A percentile compares a stretch with the other conserved stretches of the same genome.
Conservation (phyloP, 1,284 basidiomycete species). For the Cryptococcus sp. region DNA sequence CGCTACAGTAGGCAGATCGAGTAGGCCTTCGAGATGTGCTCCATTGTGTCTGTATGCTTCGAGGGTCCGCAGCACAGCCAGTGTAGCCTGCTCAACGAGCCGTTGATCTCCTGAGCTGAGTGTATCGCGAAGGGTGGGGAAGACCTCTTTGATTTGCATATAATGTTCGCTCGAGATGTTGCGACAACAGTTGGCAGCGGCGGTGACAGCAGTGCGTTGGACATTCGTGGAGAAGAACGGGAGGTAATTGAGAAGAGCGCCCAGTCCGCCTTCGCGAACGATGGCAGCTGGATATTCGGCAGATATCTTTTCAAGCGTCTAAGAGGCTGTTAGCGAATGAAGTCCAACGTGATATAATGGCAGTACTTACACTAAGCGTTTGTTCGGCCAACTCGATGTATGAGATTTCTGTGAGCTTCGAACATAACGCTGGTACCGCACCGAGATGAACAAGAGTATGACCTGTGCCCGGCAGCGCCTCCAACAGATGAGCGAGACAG, state of each 20-base stretch:
- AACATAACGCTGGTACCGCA: conserved; percentile 90
- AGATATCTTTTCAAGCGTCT: conserved; percentile 97
- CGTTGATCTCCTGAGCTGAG: conserved; percentile 88
- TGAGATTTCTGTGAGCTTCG: conserved; percentile 91
- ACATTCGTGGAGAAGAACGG: conserved; percentile 97
- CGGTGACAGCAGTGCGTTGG: conserved; percentile 92
- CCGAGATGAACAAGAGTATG: conserved; percentile 94
- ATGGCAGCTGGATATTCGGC: conserved; percentile 93
- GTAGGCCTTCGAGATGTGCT: conserved; percentile 79
- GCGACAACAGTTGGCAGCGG: conserved; percentile 91
- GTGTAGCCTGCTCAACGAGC: conserved; percentile 87
- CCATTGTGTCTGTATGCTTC: conserved; percentile 84
- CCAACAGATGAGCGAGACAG: conserved; percentile 94
- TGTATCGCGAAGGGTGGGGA: conserved; percentile 89
- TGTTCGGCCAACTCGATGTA: conserved; percentile 97
- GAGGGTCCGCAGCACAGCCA: conserved; percentile 87
- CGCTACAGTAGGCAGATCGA: conserved; percentile 77
- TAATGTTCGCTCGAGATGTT: conserved; percentile 85
- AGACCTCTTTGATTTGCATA: conserved; percentile 80
- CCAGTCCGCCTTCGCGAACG: conserved; percentile 87
- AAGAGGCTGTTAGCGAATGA: conserved; percentile 13
- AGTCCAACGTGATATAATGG: conserved; percentile 24
- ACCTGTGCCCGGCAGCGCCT: conserved; percentile 88
- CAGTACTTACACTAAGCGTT: conserved; percentile 79
- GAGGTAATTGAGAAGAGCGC: conserved; percentile 86